These are phyloP conservation scores for Apiospora sp. DNA, from an alignment of 2,329 filamentous ascomycete species.

Conservation along the genomic window DNA sequence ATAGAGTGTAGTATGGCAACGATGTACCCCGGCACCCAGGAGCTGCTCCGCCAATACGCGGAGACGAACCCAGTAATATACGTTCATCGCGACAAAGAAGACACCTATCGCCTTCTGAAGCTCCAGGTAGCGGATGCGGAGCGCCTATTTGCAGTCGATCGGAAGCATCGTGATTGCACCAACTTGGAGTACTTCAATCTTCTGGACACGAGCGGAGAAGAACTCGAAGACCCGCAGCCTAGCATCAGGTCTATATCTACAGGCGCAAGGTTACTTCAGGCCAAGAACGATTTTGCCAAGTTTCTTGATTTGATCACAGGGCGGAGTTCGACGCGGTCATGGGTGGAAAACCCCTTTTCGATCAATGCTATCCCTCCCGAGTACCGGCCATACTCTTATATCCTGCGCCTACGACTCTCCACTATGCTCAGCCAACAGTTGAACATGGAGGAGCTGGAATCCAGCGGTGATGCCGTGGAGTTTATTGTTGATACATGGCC, in stretches of 20 bases:
- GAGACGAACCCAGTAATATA: constrained; percentile 75
- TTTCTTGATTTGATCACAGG: constrained; percentile 67
- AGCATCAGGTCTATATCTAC: constrained; percentile 52
- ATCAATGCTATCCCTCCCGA: constrained; percentile 66
- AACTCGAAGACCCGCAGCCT: constrained; percentile 39
- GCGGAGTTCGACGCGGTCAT: constrained; percentile 57
- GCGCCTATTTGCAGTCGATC: constrained; percentile 62
- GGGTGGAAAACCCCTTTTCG: constrained; percentile 67
- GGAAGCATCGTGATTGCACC: constrained; percentile 67
- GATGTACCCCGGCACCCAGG: constrained; percentile 66
- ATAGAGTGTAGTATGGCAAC: constrained; percentile 74
- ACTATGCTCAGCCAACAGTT: constrained; percentile 61
- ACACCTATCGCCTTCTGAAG: constrained; percentile 66
- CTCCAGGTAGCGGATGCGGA: constrained; percentile 56
- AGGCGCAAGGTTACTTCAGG: constrained; percentile 65
- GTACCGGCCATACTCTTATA: constrained; percentile 65
- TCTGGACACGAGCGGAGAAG: constrained; percentile 53
- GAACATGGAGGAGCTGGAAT: constrained; percentile 62
- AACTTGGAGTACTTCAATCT: constrained; percentile 79
- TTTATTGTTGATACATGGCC: constrained; percentile 67
- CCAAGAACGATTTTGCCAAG: constrained; percentile 66
- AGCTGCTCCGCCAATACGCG: constrained; percentile 65
- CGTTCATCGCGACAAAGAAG: constrained; percentile 69
- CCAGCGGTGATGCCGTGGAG: constrained; percentile 66
- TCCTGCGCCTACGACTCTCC: constrained; percentile 68